phyloP scores from a whole-genome alignment of 495 filamentous ascomycete genomes.

The Penicillium ochrochloron region DNA sequence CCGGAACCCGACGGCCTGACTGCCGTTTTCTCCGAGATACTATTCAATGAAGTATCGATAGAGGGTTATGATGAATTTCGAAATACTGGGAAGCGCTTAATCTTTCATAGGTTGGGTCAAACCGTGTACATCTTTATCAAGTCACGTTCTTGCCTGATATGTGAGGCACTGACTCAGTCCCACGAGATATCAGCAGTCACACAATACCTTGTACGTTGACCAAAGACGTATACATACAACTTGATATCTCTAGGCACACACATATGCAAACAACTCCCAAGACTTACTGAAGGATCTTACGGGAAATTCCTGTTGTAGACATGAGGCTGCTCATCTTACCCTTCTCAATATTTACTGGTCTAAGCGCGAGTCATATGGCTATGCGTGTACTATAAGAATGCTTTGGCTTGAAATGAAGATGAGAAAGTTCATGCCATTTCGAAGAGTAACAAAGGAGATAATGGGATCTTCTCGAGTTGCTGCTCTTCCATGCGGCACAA shows the following conservation, averaged over 20 bases:
- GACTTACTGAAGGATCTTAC: no score
- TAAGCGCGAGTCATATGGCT: not conserved
- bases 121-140: not conserved
- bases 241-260: no score
- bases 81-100: not conserved
- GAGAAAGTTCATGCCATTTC: not conserved
- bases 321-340: not conserved
- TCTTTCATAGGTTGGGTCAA: not conserved
- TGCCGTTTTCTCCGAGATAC: not conserved
- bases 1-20: constrained; percentile 1
- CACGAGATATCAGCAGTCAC: not conserved
- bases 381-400: not conserved
- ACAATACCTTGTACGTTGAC: not conserved
- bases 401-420: not conserved
- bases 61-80: not conserved
- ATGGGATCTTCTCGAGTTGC: not conserved
- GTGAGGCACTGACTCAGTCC: not conserved
- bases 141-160: not conserved
- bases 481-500: not conserved
- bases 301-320: not conserved
- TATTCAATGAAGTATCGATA: not conserved
- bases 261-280: no score
- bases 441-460: not conserved
- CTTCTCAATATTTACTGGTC: not conserved
- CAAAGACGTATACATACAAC: not conserved